Percentiles rank a stretch among this genome's conserved stretches.
Conservation (phyloP, 805 yeast genomes). For the Zygotorulaspora florentina region DNA sequence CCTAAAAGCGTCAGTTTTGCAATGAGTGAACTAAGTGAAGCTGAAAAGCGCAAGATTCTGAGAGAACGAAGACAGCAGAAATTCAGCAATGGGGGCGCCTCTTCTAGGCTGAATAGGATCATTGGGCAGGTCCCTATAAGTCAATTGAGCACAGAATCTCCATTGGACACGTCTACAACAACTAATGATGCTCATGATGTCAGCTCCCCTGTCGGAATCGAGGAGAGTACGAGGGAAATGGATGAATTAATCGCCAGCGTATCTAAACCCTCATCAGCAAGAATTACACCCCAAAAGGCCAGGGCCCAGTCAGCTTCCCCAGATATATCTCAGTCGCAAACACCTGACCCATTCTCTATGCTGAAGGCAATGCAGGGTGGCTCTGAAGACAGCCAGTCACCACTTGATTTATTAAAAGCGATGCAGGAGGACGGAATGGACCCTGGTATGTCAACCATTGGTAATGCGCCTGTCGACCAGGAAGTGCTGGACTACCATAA, state of each 20-base stretch:
- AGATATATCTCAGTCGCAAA: conserved; percentile 11
- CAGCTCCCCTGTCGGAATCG: conserved; percentile 4
- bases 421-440: conserved; percentile 3
- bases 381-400: neutral
- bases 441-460: conserved; percentile 6
- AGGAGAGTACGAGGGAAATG: conserved; percentile 15
- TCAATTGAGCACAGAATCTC: conserved; percentile 35
- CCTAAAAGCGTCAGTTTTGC: too few relatives aligned
- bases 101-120: conserved; percentile 49
- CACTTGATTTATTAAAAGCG: neutral
- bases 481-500: conserved; percentile 28
- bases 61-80: conserved; percentile 66
- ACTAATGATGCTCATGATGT: neutral
- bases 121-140: conserved; percentile 39
- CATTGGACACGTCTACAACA: conserved; percentile 15
- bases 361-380: conserved; percentile 20
- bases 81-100: conserved; percentile 51
- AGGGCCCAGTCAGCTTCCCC: neutral
- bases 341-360: conserved; percentile 28
- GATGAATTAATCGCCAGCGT: conserved; percentile 19
- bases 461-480: conserved; percentile 24
- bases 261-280: conserved; percentile 9
- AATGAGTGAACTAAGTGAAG: conserved; percentile 37
- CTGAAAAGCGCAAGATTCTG: conserved; percentile 53
- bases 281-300: conserved; percentile 1